Evolutionary conservation across 768 basidiomycete genomes (phyloP), one percentile per base, ranked within the genome.

Genomic region (Goffeauzyma gilvescens): DNA sequence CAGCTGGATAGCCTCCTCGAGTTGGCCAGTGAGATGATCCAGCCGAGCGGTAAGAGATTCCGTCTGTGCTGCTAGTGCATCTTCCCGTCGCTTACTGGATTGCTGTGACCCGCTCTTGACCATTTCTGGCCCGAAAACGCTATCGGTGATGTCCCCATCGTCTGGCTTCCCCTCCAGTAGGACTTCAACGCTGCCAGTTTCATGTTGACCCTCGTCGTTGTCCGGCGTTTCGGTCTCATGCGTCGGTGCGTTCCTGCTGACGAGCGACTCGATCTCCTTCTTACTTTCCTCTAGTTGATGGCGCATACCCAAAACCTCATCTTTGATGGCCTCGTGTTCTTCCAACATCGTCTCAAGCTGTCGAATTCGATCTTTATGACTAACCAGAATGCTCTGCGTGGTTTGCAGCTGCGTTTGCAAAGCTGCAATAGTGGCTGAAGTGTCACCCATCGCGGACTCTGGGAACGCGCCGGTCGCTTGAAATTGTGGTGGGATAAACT

Each of bases 361-460:
- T 30, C 77, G 75, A 39, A 89, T 78, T 50, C 76, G 84, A 49
- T 86, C 81, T 30, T 83, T 72, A 53, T 93, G 85, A 13, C 64
- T 68, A 2, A 77, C 71, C 10, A 96, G 71, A 0, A 77, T 77
- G 0, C 69, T 60, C 55, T 90, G 87, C 0, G 89, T 93, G 31
- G 86, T 82, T 33, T 72, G 72, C 12, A 96, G 71, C 59, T 93
- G 83, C 8, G 70, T 60, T 52, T 90, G 87, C 5, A 98, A 72
- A 12, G 81, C 76, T 20, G 68, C 67, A 24, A 78, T 67, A 0
- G 68, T 67, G 24, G 63, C 57, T 12, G 60, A 50, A 32, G 53
- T 51, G 31, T 46, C 45, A 23, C 57, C 44, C 54, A 42, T 57
- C 50, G 51, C 37, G 57, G 55, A 57, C 52, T 65, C 58, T 35